Evolutionary conservation across 257 asterid genomes (phyloP), one percentile per base, ranked within the genome.

Genomic region (Ligustrum vulgare): DNA sequence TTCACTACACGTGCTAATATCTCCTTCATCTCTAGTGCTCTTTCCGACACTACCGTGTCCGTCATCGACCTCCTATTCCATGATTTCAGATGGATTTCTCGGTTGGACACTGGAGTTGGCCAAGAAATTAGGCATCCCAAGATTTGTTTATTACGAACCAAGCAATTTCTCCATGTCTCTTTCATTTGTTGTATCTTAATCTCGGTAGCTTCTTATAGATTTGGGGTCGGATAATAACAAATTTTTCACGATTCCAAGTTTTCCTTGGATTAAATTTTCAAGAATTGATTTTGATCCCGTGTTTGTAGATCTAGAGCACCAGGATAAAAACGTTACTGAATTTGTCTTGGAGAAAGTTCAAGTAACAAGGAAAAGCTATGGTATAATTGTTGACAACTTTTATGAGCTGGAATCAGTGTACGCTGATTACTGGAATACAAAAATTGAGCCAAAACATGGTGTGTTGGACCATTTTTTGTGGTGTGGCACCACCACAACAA

Each of bases 31-130:
- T 65, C 73, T 23, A 0, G 20, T 16, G 82, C 62, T 65, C 87
- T 86, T 18, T 56, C 85, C 0, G 60, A 18, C 71, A 49, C 79
- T 7, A 39, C 41, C 3, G 60, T 73, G 15, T 9, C 79, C 72
- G 22, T 80, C 73, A 25, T 84, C 23, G 80, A 73, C 9, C 81
- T 87, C 8, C 91, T 87, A 18, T 85, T 83, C 72, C 43, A 84
- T 87, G 82, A 71, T 85, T 6, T 63, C 90, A 6, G 92, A 87
- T 64, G 87, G 79, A 8, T 87, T 87, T 73, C 75, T 87, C 0
- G 28, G 67, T 85, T n/a, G n/a, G n/a, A n/a, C n/a, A n/a, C n/a
- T n/a, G n/a, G n/a, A n/a, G n/a, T n/a, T n/a, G n/a, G n/a, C n/a
- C n/a, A n/a, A n/a, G n/a, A n/a, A n/a, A n/a, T n/a, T n/a, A n/a